Evolutionary conservation across 129 eudicot species (phyloP), one percentile per base, ranked within the genome.

Genomic region (Flaveria brownii): DNA sequence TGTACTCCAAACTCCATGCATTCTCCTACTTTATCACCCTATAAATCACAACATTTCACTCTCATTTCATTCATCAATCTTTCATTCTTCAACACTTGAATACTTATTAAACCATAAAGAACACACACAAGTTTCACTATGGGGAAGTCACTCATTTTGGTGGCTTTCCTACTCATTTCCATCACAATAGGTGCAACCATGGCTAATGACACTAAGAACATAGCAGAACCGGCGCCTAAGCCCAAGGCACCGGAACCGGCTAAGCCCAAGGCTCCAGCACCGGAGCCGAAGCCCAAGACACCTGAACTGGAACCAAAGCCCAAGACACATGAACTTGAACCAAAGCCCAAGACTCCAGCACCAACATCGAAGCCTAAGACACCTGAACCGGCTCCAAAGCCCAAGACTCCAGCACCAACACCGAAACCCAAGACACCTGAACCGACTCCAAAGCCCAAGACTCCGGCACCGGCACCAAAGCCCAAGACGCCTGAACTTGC

Each of bases 161-260:
- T 87, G 76, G 78, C 86, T 68, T 69, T 87, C 64, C 86, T 89
- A 2, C 70, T 89, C 28, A 68, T 81, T 3, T 74, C 81, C 72
- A 25, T 83, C 77, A 73, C 86, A 22, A 43, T 84, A 28, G 88
- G 82, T 30, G 64, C 83, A 5, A 64, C 69, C 55, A 46, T 16
- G 88, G 80, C 17, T 42, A 45, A 20, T 5, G 82, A 77, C n/a
- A 49, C 55, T 42, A 69, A 61, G 39, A 81, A 81, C 33, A 61
- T 66, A 17, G 41, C 41, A 7, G 41, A 36, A 59, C 74, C 80
- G 18, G 46, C 9, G 1, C 22, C 76, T 20, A 7, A 12, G 4
- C 72, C 79, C 7, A 76, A 20, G 41, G 41, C 41, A 36, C 68
- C 57, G 2, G 56, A 16, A 9, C 25, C 63, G 0, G 55, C 18